Evolutionary conservation across 441 rosid genomes (phyloP).

Genomic region (Pelargonium citronellum): DNA sequence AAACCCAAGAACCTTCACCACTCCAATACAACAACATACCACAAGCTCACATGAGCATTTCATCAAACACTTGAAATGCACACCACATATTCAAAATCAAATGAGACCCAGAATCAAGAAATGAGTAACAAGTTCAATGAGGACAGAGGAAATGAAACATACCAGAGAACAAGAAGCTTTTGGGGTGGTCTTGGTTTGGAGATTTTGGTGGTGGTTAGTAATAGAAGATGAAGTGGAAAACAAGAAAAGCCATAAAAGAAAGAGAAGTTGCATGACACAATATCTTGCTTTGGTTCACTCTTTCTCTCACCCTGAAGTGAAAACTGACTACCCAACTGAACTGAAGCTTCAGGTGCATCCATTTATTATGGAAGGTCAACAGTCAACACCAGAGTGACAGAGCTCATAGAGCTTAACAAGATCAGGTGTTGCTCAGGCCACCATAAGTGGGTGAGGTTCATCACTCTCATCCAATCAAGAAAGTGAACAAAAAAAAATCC

Average conservation of each 20-base stretch:
- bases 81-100: neutral
- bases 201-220: slow-evolving; percentile 10
- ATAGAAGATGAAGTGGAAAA: slow-evolving; percentile 22
- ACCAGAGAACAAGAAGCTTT: slow-evolving; percentile 25
- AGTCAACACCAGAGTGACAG: slow-evolving; percentile 19
- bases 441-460: neutral
- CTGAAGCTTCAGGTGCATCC: slow-evolving; percentile 38
- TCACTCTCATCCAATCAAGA: slow-evolving; percentile 1
- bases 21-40: no score
- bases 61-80: no score
- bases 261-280: neutral
- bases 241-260: slow-evolving; percentile 22
- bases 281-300: slow-evolving; percentile 12
- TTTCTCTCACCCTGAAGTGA: neutral
- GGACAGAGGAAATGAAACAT: neutral
- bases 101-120: neutral
- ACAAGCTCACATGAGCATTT: no score
- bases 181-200: slow-evolving; percentile 1
- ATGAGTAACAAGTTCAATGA: neutral
- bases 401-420: neutral
- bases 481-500: no score
- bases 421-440: neutral
- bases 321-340: slow-evolving; percentile 36
- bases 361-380: slow-evolving; percentile 27
- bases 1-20: no score